These are phyloP conservation scores for Termitomyces sp. DNA, from an alignment of 768 basidiomycete species.

Conservation along the genomic window DNA sequence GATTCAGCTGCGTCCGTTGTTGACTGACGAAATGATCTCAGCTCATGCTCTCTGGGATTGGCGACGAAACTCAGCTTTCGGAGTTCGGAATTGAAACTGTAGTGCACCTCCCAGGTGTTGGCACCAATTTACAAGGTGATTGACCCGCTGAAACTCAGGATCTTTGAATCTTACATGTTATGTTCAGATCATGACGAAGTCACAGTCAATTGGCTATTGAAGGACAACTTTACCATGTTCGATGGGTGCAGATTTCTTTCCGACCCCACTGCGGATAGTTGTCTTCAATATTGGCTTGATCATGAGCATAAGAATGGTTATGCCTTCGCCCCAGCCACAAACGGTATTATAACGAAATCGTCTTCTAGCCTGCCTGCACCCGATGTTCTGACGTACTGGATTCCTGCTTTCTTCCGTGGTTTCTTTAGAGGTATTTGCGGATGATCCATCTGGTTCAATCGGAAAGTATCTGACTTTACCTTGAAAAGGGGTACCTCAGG, in stretches of 20 bases:
- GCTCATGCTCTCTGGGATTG: conserved; percentile 30
- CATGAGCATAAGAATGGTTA: conserved; percentile 21
- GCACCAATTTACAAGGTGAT: conserved; percentile 30
- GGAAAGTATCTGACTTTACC: too few relatives aligned
- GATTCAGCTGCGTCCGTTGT: background rate
- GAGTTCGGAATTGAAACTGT: conserved; percentile 22
- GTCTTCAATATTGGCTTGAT: conserved; percentile 22
- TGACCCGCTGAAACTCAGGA: background rate
- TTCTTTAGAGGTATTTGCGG: conserved; percentile 21
- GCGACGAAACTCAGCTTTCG: conserved; percentile 20
- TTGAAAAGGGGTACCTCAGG: too few relatives aligned
- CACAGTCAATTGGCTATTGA: conserved; percentile 24
- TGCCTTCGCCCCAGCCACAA: conserved; percentile 20
- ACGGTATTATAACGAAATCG: conserved; percentile 20
- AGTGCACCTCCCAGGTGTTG: conserved; percentile 30
- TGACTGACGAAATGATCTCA: background rate
- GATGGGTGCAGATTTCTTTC: conserved; percentile 23
- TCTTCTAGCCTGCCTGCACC: conserved; percentile 17
- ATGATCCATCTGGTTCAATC: background rate
- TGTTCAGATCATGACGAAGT: conserved; percentile 27
- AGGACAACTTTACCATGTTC: conserved; percentile 22
- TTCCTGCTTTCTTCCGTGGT: conserved; percentile 22
- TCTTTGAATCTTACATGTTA: background rate
- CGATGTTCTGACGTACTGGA: conserved; percentile 24
- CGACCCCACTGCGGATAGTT: conserved; percentile 23